Conservation (phyloP, 2,329 filamentous ascomycete genomes). For the Phialophora chinensis region DNA sequence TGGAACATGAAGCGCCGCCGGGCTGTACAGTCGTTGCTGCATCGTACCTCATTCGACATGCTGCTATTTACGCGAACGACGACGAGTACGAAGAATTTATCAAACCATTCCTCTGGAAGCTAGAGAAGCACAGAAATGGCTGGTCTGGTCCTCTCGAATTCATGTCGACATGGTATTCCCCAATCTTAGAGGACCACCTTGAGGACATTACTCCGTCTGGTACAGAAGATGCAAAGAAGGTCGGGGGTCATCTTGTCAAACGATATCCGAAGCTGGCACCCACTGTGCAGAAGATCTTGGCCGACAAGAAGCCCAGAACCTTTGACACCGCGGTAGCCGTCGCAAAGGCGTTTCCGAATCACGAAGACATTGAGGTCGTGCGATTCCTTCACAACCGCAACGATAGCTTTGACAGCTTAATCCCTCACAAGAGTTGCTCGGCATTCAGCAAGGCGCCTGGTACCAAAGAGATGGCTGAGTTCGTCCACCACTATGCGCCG, state of each 20-base stretch:
- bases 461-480: conserved; percentile 30
- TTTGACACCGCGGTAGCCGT: conserved; percentile 33
- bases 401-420: conserved; percentile 28
- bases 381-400: conserved; percentile 30
- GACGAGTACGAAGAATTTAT: conserved; percentile 36
- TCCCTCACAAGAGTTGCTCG: conserved; percentile 34
- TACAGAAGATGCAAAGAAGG: conserved; percentile 29
- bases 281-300: conserved; percentile 29
- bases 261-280: conserved; percentile 29
- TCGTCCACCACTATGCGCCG: conserved; percentile 27
- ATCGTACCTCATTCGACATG: conserved; percentile 34
- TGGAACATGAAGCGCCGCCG: conserved; percentile 29
- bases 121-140: conserved; percentile 32
- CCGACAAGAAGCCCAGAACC: conserved; percentile 34
- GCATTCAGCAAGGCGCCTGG: conserved; percentile 33
- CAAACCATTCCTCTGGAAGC: conserved; percentile 36
- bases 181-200: conserved; percentile 33
- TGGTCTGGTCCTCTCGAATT: conserved; percentile 33
- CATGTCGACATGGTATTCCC: conserved; percentile 33
- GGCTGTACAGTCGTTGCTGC: conserved; percentile 34
- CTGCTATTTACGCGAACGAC: conserved; percentile 35
- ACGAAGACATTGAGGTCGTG: conserved; percentile 34
- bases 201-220: conserved; percentile 36
- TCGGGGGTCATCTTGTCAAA: conserved; percentile 29
- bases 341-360: conserved; percentile 27